phyloP scores from a whole-genome alignment of 192 early-diverging fungal species.

The Coemansia reversa region DNA sequence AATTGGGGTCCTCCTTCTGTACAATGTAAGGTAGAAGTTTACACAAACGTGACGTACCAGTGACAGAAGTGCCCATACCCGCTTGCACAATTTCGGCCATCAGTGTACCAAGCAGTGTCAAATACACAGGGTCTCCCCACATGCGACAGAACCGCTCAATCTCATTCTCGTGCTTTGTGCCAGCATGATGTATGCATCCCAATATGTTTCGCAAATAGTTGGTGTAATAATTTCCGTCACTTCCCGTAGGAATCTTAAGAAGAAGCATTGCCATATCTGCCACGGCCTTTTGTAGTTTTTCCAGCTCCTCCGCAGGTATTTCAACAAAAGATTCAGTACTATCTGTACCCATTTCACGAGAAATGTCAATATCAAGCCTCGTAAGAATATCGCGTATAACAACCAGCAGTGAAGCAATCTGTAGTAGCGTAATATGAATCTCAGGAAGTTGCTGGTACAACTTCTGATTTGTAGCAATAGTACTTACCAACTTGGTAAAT shows the following conservation, averaged over 20 bases:
- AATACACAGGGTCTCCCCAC: constrained; percentile 35
- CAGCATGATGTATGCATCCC: constrained; percentile 13
- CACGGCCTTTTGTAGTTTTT: constrained; percentile 18
- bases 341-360: background rate
- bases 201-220: constrained; percentile 1
- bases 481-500: constrained; percentile 26
- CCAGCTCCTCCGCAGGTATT: constrained; percentile 10
- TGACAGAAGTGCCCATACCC: background rate
- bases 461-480: constrained; percentile 33
- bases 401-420: constrained; percentile 30
- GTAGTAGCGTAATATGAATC: constrained; percentile 33
- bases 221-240: too few relatives aligned
- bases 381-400: constrained; percentile 29
- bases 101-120: constrained; percentile 24
- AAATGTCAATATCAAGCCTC: constrained; percentile 17
- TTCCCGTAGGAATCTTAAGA: constrained; percentile 26
- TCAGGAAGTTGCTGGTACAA: constrained; percentile 44
- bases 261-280: constrained; percentile 23
- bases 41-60: constrained; percentile 14
- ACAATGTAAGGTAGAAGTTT: constrained; percentile 18
- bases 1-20: background rate
- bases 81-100: constrained; percentile 20
- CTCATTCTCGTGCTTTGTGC: constrained; percentile 21
- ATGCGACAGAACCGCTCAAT: constrained; percentile 39
- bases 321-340: background rate